Evolutionary conservation across 1,284 basidiomycete species (phyloP).

Genomic region (Trametes sp.): DNA sequence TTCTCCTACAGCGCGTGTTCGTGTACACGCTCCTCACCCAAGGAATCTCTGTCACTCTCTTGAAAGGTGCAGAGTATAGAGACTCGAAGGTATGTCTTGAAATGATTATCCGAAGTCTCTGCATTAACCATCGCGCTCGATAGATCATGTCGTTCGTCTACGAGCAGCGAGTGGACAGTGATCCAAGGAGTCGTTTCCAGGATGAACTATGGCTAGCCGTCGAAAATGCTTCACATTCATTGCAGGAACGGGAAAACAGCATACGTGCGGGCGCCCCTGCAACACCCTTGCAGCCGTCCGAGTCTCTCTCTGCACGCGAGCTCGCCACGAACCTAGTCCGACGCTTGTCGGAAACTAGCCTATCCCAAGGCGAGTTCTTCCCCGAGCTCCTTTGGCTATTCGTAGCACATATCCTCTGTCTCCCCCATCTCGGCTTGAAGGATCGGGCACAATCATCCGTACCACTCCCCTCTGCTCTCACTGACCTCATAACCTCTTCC

Average conservation of each 20-base stretch:
- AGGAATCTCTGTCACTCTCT: slow-evolving; percentile 58
- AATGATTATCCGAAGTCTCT: not conserved
- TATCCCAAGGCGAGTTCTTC: slow-evolving; percentile 7
- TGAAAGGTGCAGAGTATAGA: slow-evolving; percentile 61
- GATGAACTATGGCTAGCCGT: slow-evolving; percentile 33
- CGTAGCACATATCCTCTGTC: slow-evolving; percentile 51
- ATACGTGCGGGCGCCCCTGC: slow-evolving; percentile 5
- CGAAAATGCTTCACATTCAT: slow-evolving; percentile 14
- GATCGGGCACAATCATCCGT: slow-evolving; percentile 51
- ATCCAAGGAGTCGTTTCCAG: slow-evolving; percentile 27
- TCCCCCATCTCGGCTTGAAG: slow-evolving; percentile 51
- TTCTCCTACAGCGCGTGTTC: slow-evolving; percentile 57
- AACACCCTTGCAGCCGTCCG: slow-evolving; percentile 12
- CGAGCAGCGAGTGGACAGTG: slow-evolving; percentile 44
- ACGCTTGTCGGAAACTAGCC: not conserved
- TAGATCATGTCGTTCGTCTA: slow-evolving; percentile 58
- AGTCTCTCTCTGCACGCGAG: slow-evolving; percentile 14
- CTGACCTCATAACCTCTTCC: slow-evolving; percentile 36
- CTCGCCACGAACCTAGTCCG: slow-evolving; percentile 8
- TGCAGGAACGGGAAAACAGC: slow-evolving; percentile 25
- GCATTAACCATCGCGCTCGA: not conserved
- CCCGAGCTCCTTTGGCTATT: slow-evolving; percentile 37
- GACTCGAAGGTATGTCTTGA: slow-evolving; percentile 62
- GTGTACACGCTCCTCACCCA: slow-evolving; percentile 54
- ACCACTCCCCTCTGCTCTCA: slow-evolving; percentile 42